Evolutionary conservation across 2,329 filamentous ascomycete species (phyloP).

Genomic region (Trichoderma sp.): DNA sequence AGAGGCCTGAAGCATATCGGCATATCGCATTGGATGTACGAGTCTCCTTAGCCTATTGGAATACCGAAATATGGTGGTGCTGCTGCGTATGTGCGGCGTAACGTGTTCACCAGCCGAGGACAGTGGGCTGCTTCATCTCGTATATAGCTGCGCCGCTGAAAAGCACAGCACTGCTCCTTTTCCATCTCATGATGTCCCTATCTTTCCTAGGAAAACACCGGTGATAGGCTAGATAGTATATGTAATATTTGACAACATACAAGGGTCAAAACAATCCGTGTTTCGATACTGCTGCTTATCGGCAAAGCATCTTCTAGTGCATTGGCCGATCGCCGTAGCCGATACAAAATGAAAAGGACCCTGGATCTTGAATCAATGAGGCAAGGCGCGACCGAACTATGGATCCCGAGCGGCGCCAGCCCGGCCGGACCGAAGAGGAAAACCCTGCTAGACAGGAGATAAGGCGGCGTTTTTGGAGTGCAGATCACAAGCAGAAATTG

Average conservation of each 20-base stretch:
- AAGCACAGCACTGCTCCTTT: not conserved
- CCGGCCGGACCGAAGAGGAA: slow-evolving; percentile 11
- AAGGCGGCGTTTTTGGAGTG: slow-evolving; percentile 6
- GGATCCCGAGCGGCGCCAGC: slow-evolving; percentile 8
- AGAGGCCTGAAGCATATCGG: not conserved
- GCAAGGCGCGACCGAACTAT: slow-evolving; percentile 15
- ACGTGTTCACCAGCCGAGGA: slow-evolving; percentile 3
- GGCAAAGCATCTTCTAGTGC: slow-evolving; percentile 1
- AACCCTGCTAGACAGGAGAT: slow-evolving; percentile 12
- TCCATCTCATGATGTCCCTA: not conserved
- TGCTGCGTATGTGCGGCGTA: not conserved
- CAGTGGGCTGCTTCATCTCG: not conserved
- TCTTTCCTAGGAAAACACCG: not conserved
- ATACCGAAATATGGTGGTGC: not conserved
- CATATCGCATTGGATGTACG: not conserved
- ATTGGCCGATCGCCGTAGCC: slow-evolving; percentile 9
- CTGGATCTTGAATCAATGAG: slow-evolving; percentile 13
- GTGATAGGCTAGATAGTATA: not conserved
- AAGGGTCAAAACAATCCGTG: not conserved
- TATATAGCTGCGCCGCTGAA: not conserved
- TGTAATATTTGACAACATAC: not conserved
- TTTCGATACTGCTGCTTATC: not conserved
- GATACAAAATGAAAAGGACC: slow-evolving; percentile 2
- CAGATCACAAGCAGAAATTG: not conserved
- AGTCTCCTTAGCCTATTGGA: not conserved